Base-by-base conservation (phyloP, 1,284 basidiomycete species). In the Inonotus hispidus region DNA sequence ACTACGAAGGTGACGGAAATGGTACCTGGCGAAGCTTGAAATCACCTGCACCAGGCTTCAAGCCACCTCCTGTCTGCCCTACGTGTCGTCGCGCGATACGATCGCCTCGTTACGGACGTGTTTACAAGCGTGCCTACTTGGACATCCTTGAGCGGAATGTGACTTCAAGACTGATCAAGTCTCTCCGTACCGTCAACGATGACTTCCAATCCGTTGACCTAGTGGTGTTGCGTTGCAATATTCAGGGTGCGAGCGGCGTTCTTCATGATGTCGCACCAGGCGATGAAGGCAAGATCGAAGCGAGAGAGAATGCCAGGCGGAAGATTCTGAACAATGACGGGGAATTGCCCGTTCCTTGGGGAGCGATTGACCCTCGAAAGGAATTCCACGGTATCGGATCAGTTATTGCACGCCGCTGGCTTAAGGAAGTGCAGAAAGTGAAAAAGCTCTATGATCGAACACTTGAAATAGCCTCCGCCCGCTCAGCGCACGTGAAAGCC, bases 91-190 rank as follows among this genome's bases (percentile, higher is more conserved):
- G 71, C 0, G 73, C 77, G 1, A 81, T 87, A 65, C 80, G 75
- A 0, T 73, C 79, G 8, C 78, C 77, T 2, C 78, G 83, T 11
- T 85, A 86, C 69, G 81, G 84, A 1, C 79, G 86, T 1, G 71
- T 82, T 27, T 79, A 77, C 68, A 89, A 88, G 68, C 77, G 82
- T 6, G 83, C 84, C 0, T 72, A 80, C 61, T 71, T 86, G 27
- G 84, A 87, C 62, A 81, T 88, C 25, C 69, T 86, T 39, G 86
- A 88, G 66, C 76, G 78, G 56, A 87, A 87, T 60, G 76, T 86
- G 16, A 80, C 83, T 0, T 74, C 75, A 27, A 72, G 73, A 32
- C 82, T 85, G 81, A 78, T 80, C 0, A 68, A 66, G 13, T 72
- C 73, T 8, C 73, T 86, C 3, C 21, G 38, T 45, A 35, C 35